phyloP scores from a whole-genome alignment of 2,329 filamentous ascomycete species.

The Chrysoporthe austroafricana region DNA sequence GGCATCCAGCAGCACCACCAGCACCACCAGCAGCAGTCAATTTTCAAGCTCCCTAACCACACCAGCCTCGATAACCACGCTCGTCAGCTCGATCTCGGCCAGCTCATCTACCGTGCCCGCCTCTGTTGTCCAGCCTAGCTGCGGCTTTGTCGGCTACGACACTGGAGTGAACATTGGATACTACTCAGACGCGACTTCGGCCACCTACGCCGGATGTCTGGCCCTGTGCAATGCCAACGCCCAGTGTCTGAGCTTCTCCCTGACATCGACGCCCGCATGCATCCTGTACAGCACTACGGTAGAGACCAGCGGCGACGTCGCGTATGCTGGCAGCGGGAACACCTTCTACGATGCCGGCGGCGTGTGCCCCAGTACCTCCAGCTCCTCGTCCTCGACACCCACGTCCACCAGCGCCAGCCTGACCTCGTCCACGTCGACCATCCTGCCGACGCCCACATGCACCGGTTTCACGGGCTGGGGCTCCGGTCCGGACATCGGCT shows the following conservation, averaged over 20 bases:
- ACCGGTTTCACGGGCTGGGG: constrained; percentile 16
- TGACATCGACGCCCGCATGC: constrained; percentile 19
- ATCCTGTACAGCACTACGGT: constrained; percentile 23
- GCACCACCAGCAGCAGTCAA: background rate
- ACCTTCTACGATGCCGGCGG: constrained; percentile 29
- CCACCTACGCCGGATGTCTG: constrained; percentile 20
- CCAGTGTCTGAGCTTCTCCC: constrained; percentile 23
- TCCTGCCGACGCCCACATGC: constrained; percentile 13
- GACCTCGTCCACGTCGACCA: constrained; percentile 3
- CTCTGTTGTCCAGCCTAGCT: constrained; percentile 8
- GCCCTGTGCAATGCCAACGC: constrained; percentile 25
- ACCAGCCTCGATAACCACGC: background rate
- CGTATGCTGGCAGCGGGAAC: constrained; percentile 36
- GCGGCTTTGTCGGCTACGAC: constrained; percentile 24
- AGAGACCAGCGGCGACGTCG: constrained; percentile 32
- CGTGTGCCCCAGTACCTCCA: constrained; percentile 15
- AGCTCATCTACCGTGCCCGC: constrained; percentile 18
- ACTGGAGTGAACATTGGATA: constrained; percentile 22
- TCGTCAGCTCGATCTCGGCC: constrained; percentile 5
- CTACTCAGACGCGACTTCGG: constrained; percentile 15
- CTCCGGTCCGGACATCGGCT: constrained; percentile 17
- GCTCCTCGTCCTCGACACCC: constrained; percentile 2
- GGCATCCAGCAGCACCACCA: background rate
- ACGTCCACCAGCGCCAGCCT: background rate
- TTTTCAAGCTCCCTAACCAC: background rate